Percentiles rank a stretch among this genome's conserved stretches.
Evolutionary conservation across 164 flowering plant species (phyloP).

Genomic region (Warburgia ugandensis): DNA sequence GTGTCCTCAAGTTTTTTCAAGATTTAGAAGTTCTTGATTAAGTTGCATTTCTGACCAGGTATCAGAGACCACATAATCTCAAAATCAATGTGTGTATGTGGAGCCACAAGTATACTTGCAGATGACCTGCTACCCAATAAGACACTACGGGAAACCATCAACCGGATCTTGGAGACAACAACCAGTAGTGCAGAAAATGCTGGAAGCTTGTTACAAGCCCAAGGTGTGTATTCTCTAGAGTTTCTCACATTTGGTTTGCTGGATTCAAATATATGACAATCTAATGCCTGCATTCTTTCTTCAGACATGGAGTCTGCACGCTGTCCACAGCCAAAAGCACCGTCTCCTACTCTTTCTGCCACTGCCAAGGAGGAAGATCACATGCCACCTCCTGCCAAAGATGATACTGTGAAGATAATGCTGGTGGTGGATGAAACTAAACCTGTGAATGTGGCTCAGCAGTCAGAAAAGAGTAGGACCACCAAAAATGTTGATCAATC

Average conservation of each 20-base stretch:
- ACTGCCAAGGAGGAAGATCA: constrained; percentile 58
- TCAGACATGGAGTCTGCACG: constrained; percentile 84
- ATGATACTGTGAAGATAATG: constrained; percentile 28
- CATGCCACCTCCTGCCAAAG: constrained; percentile 17
- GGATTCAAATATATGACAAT: not conserved
- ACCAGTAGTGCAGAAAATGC: constrained; percentile 81
- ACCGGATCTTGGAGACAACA: constrained; percentile 73
- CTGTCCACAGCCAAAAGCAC: constrained; percentile 40
- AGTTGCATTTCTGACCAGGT: constrained; percentile 37
- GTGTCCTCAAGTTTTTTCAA: no score
- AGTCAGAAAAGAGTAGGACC: constrained; percentile 28
- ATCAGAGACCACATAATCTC: constrained; percentile 79
- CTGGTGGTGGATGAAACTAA: constrained; percentile 27
- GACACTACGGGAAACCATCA: constrained; percentile 86
- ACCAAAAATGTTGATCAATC: constrained; percentile 38
- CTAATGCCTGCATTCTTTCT: not conserved
- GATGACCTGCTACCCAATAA: constrained; percentile 95
- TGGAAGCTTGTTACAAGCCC: constrained; percentile 67
- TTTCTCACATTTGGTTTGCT: not conserved
- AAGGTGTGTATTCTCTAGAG: constrained; percentile 38
- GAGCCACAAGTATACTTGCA: constrained; percentile 75
- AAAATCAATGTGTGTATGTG: constrained; percentile 74
- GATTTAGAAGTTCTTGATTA: no score
- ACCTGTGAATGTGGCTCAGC: constrained; percentile 23
- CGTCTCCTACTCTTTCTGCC: constrained; percentile 68